Base-by-base conservation (phyloP, 2,329 filamentous ascomycete genomes). In the Byssoonygena ceratinophila region DNA sequence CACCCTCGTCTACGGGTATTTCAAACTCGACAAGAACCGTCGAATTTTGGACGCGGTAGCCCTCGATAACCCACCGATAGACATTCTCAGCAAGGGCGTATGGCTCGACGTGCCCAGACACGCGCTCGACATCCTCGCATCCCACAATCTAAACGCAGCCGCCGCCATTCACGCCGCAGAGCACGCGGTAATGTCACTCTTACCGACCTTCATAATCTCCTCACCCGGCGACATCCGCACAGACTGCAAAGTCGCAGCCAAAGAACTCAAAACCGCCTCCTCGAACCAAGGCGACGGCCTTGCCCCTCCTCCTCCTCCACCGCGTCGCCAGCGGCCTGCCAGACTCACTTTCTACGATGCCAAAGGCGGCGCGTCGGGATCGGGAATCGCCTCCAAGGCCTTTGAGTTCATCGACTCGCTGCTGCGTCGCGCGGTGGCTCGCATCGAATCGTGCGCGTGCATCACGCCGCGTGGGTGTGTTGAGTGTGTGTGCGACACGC, bases 151-250 rank as follows among this genome's bases (percentile, higher is more conserved):
- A 29, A 87, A 96, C 65, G 77, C 91, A 8, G 91, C 88, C 0
- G 92, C 84, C 0, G 87, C 87, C 0, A 96, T 98, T 54, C 92
- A 97, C 64, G 91, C 91, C 0, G 91, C 92, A 1, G 89, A 97
- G 69, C 92, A 98, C 66, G 89, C 90, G 0, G 75, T 97, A 22
- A 78, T 97, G 57, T 85, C 81, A 36, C 75, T 97, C 1, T 82
- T 97, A 72, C 91, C 91, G 0, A 92, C 87, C 44, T 94, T 94
- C 63, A 87, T 97, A 40, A 82, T 96, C 60, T 87, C 82, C 59
- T 84, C 90, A 72, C 89, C 90, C 0, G 90, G 88, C 23, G 92
- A 97, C 60, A 87, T 98, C 12, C 81, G 87, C 39, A 97, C 92
- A 0, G 92, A 97, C 69, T 97, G 92, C 69, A 97, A 97, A 72